phyloP scores from a whole-genome alignment of 208 protist genomes.

The Wallacemonas sp. region DNA sequence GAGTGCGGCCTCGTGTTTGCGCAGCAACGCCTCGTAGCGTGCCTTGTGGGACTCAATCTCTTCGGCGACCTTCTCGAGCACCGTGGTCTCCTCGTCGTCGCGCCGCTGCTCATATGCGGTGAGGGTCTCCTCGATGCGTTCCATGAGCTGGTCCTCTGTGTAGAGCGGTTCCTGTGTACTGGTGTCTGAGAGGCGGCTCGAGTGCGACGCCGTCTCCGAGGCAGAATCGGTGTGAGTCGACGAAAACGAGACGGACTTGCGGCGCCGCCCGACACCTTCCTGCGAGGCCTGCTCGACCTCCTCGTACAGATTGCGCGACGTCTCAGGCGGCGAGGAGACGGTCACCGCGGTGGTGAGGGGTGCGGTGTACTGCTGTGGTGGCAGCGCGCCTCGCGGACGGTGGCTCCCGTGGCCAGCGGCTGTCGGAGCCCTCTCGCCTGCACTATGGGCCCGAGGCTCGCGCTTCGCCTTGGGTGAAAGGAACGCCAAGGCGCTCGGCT shows the following conservation, averaged over 20 bases:
- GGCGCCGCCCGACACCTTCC: not conserved
- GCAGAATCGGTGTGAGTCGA: not conserved
- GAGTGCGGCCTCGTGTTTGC: constrained; percentile 17
- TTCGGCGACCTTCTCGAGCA: constrained; percentile 56
- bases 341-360: not conserved
- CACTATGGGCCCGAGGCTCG: not conserved
- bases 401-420: not conserved
- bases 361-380: not conserved
- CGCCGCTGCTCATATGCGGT: constrained; percentile 54
- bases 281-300: constrained; percentile 29
- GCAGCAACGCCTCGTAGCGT: constrained; percentile 35
- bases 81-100: constrained; percentile 67
- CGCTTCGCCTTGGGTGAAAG: constrained; percentile 31
- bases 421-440: too few relatives aligned
- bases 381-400: not conserved
- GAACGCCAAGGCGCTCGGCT: constrained; percentile 71
- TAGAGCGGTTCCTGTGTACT: constrained; percentile 15
- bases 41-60: constrained; percentile 64
- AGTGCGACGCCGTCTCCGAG: too few relatives aligned
- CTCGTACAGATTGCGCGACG: constrained; percentile 33
- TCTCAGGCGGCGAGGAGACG: constrained; percentile 2
- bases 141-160: constrained; percentile 36
- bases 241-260: not conserved
- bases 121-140: constrained; percentile 28
- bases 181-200: too few relatives aligned